Conservation (phyloP, 2,329 filamentous ascomycete genomes). For the Trichoderma sp. region DNA sequence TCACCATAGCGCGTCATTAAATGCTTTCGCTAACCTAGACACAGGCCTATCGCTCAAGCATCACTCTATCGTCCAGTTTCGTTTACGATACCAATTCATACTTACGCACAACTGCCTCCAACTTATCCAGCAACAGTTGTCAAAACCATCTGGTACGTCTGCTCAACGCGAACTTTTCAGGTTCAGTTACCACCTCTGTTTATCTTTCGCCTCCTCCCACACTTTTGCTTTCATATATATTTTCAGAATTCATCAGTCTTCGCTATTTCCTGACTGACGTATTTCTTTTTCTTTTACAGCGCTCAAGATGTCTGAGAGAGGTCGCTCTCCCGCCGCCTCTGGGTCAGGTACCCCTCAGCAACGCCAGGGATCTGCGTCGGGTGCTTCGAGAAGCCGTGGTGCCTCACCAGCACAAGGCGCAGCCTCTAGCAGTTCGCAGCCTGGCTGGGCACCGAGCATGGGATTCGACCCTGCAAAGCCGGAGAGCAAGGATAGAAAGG, state of each 20-base stretch:
- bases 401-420: constrained; percentile 24
- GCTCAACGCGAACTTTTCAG: neutral
- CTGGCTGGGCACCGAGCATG: constrained; percentile 31
- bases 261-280: neutral
- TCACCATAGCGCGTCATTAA: neutral
- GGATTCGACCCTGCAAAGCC: constrained; percentile 46
- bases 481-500: constrained; percentile 30
- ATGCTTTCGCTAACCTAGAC: neutral
- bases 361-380: neutral
- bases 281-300: constrained; percentile 8
- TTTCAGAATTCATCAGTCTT: neutral
- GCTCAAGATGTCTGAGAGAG: constrained; percentile 34
- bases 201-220: neutral
- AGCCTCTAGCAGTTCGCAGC: constrained; percentile 20
- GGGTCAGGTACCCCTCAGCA: constrained; percentile 2
- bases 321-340: constrained; percentile 27
- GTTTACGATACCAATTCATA: neutral
- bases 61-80: neutral
- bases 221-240: neutral
- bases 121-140: neutral
- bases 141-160: neutral
- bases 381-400: constrained; percentile 17
- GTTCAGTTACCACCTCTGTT: neutral
- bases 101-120: neutral
- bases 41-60: neutral